Base-by-base conservation (phyloP, 257 asterid species). In the Parsonsia alboflavescens region DNA sequence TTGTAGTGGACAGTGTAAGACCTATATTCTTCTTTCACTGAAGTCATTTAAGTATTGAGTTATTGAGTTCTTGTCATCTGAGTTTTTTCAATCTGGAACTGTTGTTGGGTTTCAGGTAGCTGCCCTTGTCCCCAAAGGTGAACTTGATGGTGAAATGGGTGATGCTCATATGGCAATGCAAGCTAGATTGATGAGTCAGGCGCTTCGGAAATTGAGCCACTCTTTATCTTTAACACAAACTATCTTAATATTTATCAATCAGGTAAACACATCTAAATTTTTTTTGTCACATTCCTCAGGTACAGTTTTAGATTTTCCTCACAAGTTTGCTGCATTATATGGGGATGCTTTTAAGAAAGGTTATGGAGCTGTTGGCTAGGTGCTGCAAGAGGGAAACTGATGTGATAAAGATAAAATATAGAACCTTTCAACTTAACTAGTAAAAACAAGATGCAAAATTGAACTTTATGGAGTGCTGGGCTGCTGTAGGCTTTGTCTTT, bases 141-240 rank as follows among this genome's bases (percentile, higher is more conserved):
- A 95, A 83, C 98, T 92, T 78, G 99, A 95, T 83, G 99, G 99
- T 82, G 98, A 95, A 85, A 95, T 95, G 99, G 99, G 99, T 45
- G 99, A 95, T 75, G 97, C 97, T 5, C 99, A 92, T 87, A 95
- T 95, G 97, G 99, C 99, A 54, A 95, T 95, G 99, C 99, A 95
- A 87, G 99, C 98, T 75, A 92, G 99, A 75, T 92, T 92, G 62
- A 92, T 92, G 99, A 95, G 99, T 81, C 99, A 95, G 77, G 99
- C 97, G 71, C 93, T 95, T 41, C 97, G 98, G 67, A 95, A 95
- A 84, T 74, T 95, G 88, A 87, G 96, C 85, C 99, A 95, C 85
- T 95, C 98, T 48, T 75, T 92, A 72, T 95, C 99, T 44, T 86
- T 92, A 78, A 92, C 99, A 33, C 97, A 95, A 82, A 88, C 99